These are phyloP conservation scores for Moesziomyces globuligerus DNA, from an alignment of 1,284 basidiomycete species.

Conservation along the genomic window DNA sequence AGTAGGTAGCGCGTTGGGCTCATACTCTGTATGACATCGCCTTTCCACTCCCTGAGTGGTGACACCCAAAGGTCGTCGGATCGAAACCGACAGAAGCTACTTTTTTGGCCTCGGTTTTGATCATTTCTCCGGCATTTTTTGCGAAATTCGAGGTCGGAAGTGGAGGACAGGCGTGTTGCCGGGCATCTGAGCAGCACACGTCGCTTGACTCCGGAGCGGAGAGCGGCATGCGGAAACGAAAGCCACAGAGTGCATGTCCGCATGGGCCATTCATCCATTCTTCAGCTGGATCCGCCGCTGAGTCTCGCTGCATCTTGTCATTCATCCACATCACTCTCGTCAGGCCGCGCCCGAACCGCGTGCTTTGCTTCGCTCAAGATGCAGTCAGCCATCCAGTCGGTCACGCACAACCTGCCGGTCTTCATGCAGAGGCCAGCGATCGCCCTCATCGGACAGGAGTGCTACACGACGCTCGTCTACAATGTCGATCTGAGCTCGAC, in stretches of 20 bases:
- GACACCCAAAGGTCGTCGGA: conserved; percentile 57
- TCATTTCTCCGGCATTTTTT: not conserved
- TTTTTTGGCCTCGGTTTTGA: conserved; percentile 10
- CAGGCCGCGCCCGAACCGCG: too few relatives aligned
- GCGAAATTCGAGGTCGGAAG: too few relatives aligned
- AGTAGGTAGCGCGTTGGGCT: conserved; percentile 53
- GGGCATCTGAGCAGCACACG: too few relatives aligned
- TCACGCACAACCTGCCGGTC: conserved; percentile 76
- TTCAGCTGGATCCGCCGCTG: too few relatives aligned
- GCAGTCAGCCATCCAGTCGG: conserved; percentile 68
- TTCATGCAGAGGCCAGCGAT: conserved; percentile 83
- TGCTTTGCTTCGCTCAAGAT: conserved; percentile 31
- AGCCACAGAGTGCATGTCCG: too few relatives aligned
- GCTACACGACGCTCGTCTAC: conserved; percentile 88
- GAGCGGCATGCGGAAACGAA: too few relatives aligned
- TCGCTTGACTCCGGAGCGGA: too few relatives aligned
- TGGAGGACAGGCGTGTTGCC: too few relatives aligned
- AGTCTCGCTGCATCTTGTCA: too few relatives aligned
- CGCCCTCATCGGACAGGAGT: conserved; percentile 81
- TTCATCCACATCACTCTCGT: too few relatives aligned
- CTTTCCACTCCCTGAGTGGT: conserved; percentile 34
- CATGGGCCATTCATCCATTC: too few relatives aligned
- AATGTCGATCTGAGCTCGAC: conserved; percentile 84
- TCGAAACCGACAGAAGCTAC: conserved; percentile 56
- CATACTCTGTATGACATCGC: conserved; percentile 33